These are phyloP conservation scores for Rhododendron molle DNA, from an alignment of 148 eudicot genomes.

Conservation along the genomic window DNA sequence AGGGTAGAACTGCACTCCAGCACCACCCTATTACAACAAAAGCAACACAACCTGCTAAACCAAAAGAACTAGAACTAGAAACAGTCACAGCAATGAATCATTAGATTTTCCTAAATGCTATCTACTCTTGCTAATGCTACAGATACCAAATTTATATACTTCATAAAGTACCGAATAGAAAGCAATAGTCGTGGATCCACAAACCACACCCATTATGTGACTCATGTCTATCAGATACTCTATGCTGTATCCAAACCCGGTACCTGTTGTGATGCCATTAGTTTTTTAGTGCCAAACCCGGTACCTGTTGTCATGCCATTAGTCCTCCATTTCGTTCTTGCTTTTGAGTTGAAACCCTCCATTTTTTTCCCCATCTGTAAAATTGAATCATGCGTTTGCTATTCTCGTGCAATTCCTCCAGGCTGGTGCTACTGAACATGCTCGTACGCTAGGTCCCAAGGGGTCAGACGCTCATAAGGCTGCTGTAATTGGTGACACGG, in stretches of 20 bases:
- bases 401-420: not conserved
- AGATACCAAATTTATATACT: not conserved
- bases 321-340: not conserved
- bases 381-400: not conserved
- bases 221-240: not conserved
- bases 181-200: not conserved
- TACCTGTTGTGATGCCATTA: not conserved
- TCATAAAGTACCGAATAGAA: not conserved
- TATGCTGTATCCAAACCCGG: not conserved
- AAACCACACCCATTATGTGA: not conserved
- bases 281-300: not conserved
- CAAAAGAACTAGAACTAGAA: not conserved
- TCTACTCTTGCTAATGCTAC: not conserved
- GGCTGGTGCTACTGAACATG: conserved; percentile 18
- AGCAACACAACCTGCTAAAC: not conserved
- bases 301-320: not conserved
- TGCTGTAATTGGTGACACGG: conserved; percentile 16
- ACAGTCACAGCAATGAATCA: not conserved
- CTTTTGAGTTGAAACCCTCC: not conserved
- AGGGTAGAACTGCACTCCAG: not conserved
- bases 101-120: not conserved
- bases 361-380: not conserved
- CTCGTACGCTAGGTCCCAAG: conserved; percentile 12
- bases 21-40: not conserved
- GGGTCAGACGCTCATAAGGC: conserved; percentile 17